Conservation (phyloP, 225 moss, liverwort and hornwort genomes). For the Takakia lepidozioides region DNA sequence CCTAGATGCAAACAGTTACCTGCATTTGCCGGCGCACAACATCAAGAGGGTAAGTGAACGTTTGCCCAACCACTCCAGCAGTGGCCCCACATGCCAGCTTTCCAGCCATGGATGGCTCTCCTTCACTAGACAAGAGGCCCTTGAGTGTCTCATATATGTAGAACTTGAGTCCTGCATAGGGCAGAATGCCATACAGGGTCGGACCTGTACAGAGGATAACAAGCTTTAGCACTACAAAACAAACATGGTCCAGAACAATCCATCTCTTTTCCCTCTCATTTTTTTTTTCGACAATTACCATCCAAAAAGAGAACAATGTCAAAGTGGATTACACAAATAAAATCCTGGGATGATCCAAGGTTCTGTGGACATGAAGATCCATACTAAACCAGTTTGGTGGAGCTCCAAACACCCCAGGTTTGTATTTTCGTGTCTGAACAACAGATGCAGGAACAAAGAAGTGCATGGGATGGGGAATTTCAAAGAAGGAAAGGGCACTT, state of each 20-base stretch:
- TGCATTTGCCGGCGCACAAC: slow-evolving; percentile 94
- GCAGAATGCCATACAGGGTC: slow-evolving; percentile 80
- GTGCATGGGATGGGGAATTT: too few relatives aligned
- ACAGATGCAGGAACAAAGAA: too few relatives aligned
- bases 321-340: background rate
- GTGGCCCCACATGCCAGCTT: slow-evolving; percentile 64
- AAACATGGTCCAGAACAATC: background rate
- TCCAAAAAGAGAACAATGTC: background rate
- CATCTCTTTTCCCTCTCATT: background rate
- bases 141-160: slow-evolving; percentile 81
- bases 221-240: too few relatives aligned
- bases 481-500: slow-evolving; percentile 22
- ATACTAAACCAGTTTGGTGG: too few relatives aligned
- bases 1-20: too few relatives aligned
- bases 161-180: slow-evolving; percentile 88
- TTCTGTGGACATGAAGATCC: too few relatives aligned
- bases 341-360: too few relatives aligned
- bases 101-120: slow-evolving; percentile 52
- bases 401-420: too few relatives aligned
- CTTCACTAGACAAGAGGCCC: slow-evolving; percentile 45
- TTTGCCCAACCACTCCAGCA: slow-evolving; percentile 50
- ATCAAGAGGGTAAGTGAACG: slow-evolving; percentile 56
- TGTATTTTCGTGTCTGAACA: too few relatives aligned
- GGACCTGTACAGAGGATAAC: slow-evolving; percentile 59
- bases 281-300: background rate